Conservation (phyloP, 495 filamentous ascomycete genomes). For the Clavariopsis aquatica region DNA sequence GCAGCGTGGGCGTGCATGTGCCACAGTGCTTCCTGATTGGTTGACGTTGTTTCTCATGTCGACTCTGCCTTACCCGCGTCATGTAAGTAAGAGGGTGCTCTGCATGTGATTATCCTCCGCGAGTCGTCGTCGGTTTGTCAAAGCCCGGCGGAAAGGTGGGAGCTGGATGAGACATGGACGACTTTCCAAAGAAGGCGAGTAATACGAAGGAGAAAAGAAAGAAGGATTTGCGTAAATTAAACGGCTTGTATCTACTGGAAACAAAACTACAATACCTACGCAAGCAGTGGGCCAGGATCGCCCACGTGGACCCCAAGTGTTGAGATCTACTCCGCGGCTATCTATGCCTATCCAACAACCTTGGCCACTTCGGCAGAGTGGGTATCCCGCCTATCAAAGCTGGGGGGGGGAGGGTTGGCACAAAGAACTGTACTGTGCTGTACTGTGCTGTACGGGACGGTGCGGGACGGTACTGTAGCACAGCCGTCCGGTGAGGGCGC, state of each 20-base stretch:
- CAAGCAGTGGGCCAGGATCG: neutral
- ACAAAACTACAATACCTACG: neutral
- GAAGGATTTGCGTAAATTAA: too few species aligned
- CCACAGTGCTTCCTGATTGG: neutral
- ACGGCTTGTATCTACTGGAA: neutral
- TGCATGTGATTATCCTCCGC: neutral
- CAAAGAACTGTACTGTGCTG: too few species aligned
- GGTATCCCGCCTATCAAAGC: too few species aligned
- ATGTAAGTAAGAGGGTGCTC: slow-evolving; percentile 7
- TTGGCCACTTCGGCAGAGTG: neutral
- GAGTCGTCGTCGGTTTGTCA: too few species aligned
- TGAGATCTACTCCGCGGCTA: neutral
- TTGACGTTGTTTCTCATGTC: neutral
- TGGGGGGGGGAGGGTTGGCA: too few species aligned
- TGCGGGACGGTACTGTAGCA: neutral
- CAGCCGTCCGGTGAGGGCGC: slow-evolving; percentile 11
- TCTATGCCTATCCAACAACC: neutral
- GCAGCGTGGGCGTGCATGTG: neutral
- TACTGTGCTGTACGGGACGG: neutral
- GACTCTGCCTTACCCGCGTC: neutral
- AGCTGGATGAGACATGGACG: neutral
- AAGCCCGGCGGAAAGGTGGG: too few species aligned
- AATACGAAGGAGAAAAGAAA: too few species aligned
- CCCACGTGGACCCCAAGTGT: neutral
- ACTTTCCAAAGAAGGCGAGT: too few species aligned